Base-by-base conservation (phyloP, 2,329 filamentous ascomycete species). In the Cucurbitaria berberidis region DNA sequence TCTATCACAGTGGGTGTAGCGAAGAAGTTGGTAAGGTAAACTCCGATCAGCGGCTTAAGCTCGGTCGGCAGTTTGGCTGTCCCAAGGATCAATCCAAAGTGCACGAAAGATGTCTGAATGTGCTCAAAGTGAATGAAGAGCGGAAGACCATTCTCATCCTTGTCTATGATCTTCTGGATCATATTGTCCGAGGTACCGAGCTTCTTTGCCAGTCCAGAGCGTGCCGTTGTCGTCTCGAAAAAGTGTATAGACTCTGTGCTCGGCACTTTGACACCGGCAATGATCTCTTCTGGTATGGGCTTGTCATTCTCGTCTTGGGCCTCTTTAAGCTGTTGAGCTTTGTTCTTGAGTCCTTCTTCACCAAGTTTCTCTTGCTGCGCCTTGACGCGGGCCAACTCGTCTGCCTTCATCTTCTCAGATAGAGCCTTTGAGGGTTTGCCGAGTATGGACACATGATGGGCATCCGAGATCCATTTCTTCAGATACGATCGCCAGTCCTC, bases 81-180 rank as follows among this genome's bases (percentile, higher is more conserved):
- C 46, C 91, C 91, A 44, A 98, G 80, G 50, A 95, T 86, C 19
- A 98, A 76, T 42, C 86, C 88, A 52, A 98, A 83, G 64, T 93
- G 89, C 6, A 96, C 91, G 73, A 99, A 99, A 69, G 91, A 96
- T 53, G 91, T 96, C 2, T 89, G 88, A 13, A 98, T 92, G 68
- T 96, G 88, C 76, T 99, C 95, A 62, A 96, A 99, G 75, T 99
- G 93, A n/a, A 99, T 82, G 75, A 97, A 99, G 2, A 98, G 79
- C 0, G 91, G 89, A n/a, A 87, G 72, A 15, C 81, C 79, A 6
- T 80, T 74, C 32, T 83, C 81, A 35, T 91, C 85, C 13, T 82
- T 79, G 70, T 98, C 90, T 43, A 99, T 85, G 43, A 88, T 76
- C 55, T 86, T 82, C 74, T 99, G 95, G 4, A 91, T 85, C 3